phyloP scores from a whole-genome alignment of 202 grass and related monocot genomes.

The Alloteropsis angusta region DNA sequence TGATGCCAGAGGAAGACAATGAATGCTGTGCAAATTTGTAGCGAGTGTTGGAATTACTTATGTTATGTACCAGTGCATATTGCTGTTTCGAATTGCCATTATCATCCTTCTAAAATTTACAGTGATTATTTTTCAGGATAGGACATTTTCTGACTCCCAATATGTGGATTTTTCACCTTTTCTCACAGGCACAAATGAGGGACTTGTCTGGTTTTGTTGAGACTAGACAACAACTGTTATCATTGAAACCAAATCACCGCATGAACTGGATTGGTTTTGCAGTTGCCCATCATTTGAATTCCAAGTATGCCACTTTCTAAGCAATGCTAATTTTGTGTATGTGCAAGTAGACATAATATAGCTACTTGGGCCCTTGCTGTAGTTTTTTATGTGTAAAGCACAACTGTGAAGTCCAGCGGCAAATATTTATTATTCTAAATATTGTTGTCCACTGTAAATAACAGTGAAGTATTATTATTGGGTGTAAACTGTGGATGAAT shows the following conservation, averaged over 20 bases:
- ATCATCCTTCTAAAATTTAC: not conserved
- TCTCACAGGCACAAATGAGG: constrained; percentile 91
- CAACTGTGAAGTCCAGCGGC: not conserved
- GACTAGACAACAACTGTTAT: constrained; percentile 91
- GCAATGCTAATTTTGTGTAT: constrained; percentile 4
- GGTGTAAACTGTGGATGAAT: not conserved
- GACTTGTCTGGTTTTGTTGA: constrained; percentile 97
- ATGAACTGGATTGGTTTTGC: constrained; percentile 99
- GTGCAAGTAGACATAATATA: not conserved
- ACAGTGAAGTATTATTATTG: not conserved
- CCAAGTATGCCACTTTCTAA: constrained; percentile 62
- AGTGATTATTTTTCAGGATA: not conserved
- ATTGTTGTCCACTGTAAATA: not conserved
- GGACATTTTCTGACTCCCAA: constrained; percentile 7
- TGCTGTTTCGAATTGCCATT: not conserved
- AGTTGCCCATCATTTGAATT: constrained; percentile 92
- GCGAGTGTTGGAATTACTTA: not conserved
- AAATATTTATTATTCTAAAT: not conserved
- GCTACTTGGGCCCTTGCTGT: not conserved
- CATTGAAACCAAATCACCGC: constrained; percentile 90
- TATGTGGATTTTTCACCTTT: constrained; percentile 16
- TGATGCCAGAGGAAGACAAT: not conserved
- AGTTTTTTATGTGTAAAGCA: not conserved
- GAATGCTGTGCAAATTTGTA: not conserved
- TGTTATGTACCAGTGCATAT: not conserved